These are phyloP conservation scores for Pyrenophora seminiperda DNA, from an alignment of 2,329 filamentous ascomycete genomes.

Conservation along the genomic window DNA sequence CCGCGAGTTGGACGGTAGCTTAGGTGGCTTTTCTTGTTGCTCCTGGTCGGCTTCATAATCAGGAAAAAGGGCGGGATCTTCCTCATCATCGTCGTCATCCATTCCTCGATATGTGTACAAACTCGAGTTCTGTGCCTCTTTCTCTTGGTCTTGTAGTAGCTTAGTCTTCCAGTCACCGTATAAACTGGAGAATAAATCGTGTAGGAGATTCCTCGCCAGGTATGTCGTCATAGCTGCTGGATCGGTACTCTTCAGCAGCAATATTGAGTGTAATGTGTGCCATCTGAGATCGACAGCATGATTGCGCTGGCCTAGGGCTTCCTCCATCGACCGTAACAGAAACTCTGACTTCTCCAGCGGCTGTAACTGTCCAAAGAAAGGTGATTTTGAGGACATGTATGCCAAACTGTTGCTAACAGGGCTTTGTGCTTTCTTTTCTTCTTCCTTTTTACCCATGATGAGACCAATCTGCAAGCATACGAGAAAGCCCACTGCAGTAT, in stretches of 20 bases:
- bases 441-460: slow-evolving; percentile 55
- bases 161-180: slow-evolving; percentile 81
- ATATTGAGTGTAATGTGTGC: slow-evolving; percentile 41
- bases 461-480: slow-evolving; percentile 78
- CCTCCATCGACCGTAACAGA: slow-evolving; percentile 25
- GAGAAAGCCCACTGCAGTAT: slow-evolving; percentile 77
- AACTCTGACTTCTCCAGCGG: slow-evolving; percentile 21
- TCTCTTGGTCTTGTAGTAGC: slow-evolving; percentile 75
- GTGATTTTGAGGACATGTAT: slow-evolving; percentile 37
- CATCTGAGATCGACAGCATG: slow-evolving; percentile 42
- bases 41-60: slow-evolving; percentile 65
- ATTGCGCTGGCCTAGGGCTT: slow-evolving; percentile 25
- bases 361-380: slow-evolving; percentile 38
- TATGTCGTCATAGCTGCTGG: slow-evolving; percentile 13
- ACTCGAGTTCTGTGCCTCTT: slow-evolving; percentile 73
- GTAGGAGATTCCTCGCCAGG: slow-evolving; percentile 55
- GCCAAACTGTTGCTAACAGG: slow-evolving; percentile 25
- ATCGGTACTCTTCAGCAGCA: slow-evolving; percentile 35
- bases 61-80: slow-evolving; percentile 83
- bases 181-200: slow-evolving; percentile 71
- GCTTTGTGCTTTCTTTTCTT: slow-evolving; percentile 20
- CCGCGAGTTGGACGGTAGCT: slow-evolving; percentile 29
- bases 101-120: slow-evolving; percentile 84
- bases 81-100: slow-evolving; percentile 76
- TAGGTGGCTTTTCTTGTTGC: slow-evolving; percentile 31